A percentile compares a stretch with the other conserved stretches of the same genome.
These are phyloP conservation scores for Hippophae rhamnoides DNA, from an alignment of 306 rosid genomes.

Conservation along the genomic window DNA sequence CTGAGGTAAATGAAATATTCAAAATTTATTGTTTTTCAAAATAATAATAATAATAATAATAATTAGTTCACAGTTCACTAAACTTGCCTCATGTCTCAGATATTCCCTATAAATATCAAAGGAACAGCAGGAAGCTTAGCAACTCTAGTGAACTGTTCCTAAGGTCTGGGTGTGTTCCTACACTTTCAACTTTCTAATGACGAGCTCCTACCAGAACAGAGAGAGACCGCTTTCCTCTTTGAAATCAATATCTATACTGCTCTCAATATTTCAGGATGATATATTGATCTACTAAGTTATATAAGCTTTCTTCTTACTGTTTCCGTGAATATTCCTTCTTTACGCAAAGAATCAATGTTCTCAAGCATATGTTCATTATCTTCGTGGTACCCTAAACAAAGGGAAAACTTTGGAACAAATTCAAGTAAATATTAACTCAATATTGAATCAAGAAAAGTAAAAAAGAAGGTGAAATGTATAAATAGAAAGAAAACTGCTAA, in stretches of 20 bases:
- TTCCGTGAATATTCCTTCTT: constrained; percentile 74
- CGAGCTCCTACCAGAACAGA: constrained; percentile 59
- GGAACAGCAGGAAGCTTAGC: constrained; percentile 83
- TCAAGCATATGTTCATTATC: constrained; percentile 58
- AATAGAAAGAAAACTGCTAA: no score
- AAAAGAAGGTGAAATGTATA: no score
- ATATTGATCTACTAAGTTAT: no score
- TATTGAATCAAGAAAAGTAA: background rate
- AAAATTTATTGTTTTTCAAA: background rate
- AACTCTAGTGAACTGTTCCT: constrained; percentile 78
- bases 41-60: no score
- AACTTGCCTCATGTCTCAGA: constrained; percentile 32
- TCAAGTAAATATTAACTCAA: constrained; percentile 55
- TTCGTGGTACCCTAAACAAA: constrained; percentile 73
- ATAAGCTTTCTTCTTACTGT: background rate
- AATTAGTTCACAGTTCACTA: background rate
- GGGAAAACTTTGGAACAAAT: constrained; percentile 76
- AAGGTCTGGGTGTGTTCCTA: constrained; percentile 81
- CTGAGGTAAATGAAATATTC: constrained; percentile 49
- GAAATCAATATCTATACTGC: no score
- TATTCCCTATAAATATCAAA: constrained; percentile 80
- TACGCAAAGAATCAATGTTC: constrained; percentile 60
- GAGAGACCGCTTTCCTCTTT: constrained; percentile 5
- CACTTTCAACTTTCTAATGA: constrained; percentile 79
- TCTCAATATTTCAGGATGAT: no score